Percentiles rank a stretch among this genome's conserved stretches.
phyloP scores from a whole-genome alignment of 2,329 filamentous ascomycete species.

The Fusarium torreyae region DNA sequence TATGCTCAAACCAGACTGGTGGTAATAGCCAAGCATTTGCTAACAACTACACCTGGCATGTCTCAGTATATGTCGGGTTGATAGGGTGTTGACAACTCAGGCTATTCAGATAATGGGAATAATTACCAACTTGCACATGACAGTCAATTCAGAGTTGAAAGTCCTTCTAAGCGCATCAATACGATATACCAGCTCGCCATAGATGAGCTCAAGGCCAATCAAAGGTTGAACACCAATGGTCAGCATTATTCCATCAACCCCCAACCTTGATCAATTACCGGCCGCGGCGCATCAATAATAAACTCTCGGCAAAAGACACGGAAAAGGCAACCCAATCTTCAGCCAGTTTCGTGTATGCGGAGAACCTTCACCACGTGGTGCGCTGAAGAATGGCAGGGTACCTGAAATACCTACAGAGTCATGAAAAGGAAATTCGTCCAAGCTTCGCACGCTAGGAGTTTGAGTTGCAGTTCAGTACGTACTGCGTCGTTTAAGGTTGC shows the following conservation, averaged over 20 bases:
- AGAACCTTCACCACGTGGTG: constrained; percentile 35
- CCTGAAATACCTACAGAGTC: constrained; percentile 36
- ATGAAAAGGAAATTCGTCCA: constrained; percentile 30
- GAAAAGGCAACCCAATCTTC: constrained; percentile 8
- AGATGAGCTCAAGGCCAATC: constrained; percentile 14
- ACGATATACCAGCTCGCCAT: constrained; percentile 1
- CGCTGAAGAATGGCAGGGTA: constrained; percentile 27
- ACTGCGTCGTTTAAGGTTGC: constrained; percentile 8
- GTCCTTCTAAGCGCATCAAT: background rate
- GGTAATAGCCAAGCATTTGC: constrained; percentile 14
- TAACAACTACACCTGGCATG: constrained; percentile 1
- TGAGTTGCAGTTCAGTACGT: too few species aligned
- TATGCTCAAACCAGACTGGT: constrained; percentile 1
- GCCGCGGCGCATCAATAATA: constrained; percentile 17
- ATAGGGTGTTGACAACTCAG: constrained; percentile 1
- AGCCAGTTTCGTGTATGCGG: constrained; percentile 24
- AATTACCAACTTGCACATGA: constrained; percentile 18
- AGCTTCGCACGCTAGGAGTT: constrained; percentile 24
- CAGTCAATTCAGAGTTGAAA: constrained; percentile 12
- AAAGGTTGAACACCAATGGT: constrained; percentile 11
- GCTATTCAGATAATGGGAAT: background rate
- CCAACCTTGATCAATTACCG: constrained; percentile 32
- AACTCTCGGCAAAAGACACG: constrained; percentile 20
- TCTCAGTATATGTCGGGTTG: constrained; percentile 12
- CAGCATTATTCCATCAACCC: constrained; percentile 14